These are phyloP conservation scores for Chalaropsis thielavioides DNA, from an alignment of 2,329 filamentous ascomycete species.

Conservation along the genomic window DNA sequence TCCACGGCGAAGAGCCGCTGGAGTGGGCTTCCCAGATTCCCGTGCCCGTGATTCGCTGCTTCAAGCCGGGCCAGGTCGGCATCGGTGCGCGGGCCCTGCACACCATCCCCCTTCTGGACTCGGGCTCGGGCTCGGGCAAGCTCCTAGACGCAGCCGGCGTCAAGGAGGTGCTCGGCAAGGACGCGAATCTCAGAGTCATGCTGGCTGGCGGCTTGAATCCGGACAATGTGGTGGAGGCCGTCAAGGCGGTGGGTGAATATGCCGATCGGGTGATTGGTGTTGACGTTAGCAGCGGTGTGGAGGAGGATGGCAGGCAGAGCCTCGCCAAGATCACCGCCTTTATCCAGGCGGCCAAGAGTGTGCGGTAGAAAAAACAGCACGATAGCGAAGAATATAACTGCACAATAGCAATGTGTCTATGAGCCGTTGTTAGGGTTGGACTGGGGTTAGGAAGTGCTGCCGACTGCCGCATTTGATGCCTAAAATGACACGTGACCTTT, in stretches of 20 bases:
- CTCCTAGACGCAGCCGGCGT: conserved; percentile 59
- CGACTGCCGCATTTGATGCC: background rate
- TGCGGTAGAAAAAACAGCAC: conserved; percentile 27
- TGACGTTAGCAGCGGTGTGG: conserved; percentile 90
- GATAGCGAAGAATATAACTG: background rate
- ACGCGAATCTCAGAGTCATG: conserved; percentile 58
- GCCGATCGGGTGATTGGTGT: conserved; percentile 59
- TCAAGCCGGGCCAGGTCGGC: conserved; percentile 60
- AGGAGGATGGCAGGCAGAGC: conserved; percentile 68
- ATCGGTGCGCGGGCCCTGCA: conserved; percentile 68
- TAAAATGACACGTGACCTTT: background rate
- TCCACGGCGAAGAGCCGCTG: conserved; percentile 81
- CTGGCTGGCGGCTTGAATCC: conserved; percentile 75
- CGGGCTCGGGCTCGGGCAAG: conserved; percentile 71
- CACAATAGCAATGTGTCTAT: background rate
- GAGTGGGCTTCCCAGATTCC: conserved; percentile 87
- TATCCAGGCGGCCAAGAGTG: conserved; percentile 55
- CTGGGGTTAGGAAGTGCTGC: background rate
- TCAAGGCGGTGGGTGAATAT: conserved; percentile 46
- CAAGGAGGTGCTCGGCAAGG: conserved; percentile 47
- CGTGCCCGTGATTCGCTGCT: conserved; percentile 78
- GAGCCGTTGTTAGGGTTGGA: background rate
- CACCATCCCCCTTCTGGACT: conserved; percentile 69
- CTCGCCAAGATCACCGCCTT: conserved; percentile 69
- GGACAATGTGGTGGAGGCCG: conserved; percentile 56